Evolutionary conservation across 108 stramenopile species (phyloP), one percentile per base, ranked within the genome.

Genomic region (Nitzschia sp.): DNA sequence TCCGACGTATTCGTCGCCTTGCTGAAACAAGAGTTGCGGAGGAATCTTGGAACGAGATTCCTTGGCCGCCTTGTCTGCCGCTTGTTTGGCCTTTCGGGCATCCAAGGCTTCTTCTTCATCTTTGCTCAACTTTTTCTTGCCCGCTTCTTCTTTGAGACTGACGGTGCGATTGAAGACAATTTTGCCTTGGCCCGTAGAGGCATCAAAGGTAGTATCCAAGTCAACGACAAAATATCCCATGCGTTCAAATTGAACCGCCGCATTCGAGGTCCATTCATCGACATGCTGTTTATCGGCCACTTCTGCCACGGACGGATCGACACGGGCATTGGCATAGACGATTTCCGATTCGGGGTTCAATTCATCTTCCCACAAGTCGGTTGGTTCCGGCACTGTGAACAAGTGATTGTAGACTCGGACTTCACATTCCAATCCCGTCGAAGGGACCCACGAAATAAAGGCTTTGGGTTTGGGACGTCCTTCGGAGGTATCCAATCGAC

Each of bases 211-310:
- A 3, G 94, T 89, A 60, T 97, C 97, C 24, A 67, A 60, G 66
- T 99, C 99, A n/a, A 97, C 94, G 29, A 91, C 89, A 82, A 98
- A 99, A 80, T 95, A 99, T 26, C 99, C 99, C 25, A 98, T 58
- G 23, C 98, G 92, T 75, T 98, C 98, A 65, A 99, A 95, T 76
- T 99, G 97, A 36, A 94, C 83, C 18, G 87, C 76, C 15, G 81
- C 54, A 72, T 89, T 92, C 69, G 87, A 88, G 32, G 79, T 75
- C 87, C 89, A 90, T 48, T 80, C 76, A 66, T 86, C 76, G 6
- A 89, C 64, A 26, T 80, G 46, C 34, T 59, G 64, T 38, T 68
- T 72, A 63, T 90, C 85, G 26, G 89, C 87, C 28, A 85, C 51
- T 15, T 72, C 67, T 46, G 63, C 61, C 9, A 92, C 85, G 64